phyloP scores from a whole-genome alignment of 805 yeast species.

The Barnettozyma californica region DNA sequence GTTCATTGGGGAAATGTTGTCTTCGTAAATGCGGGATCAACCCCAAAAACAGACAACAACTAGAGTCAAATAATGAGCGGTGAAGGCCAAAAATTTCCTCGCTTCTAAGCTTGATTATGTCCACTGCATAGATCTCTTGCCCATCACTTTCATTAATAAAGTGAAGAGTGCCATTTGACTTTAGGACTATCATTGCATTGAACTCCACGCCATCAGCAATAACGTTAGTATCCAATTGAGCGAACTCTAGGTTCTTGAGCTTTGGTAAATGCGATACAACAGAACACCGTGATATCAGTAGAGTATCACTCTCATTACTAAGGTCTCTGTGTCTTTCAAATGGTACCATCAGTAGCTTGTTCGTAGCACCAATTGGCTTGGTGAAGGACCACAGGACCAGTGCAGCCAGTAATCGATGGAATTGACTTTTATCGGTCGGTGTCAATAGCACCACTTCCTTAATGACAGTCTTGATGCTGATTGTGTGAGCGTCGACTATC shows the following conservation, averaged over 20 bases:
- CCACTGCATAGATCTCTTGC: constrained; percentile 50
- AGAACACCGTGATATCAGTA: constrained; percentile 46
- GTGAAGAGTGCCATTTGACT: constrained; percentile 57
- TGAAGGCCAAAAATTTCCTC: constrained; percentile 64
- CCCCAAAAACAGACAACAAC: constrained; percentile 57
- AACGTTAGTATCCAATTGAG: neutral
- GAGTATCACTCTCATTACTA: constrained; percentile 7
- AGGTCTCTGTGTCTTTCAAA: constrained; percentile 21
- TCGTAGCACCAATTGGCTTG: constrained; percentile 46
- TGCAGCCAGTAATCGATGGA: constrained; percentile 39
- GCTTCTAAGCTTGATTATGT: constrained; percentile 44
- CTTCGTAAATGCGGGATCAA: constrained; percentile 47
- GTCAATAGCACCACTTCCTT: constrained; percentile 10
- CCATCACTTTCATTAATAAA: constrained; percentile 63
- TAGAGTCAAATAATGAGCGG: constrained; percentile 53
- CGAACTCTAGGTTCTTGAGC: constrained; percentile 17
- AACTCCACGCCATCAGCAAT: constrained; percentile 57
- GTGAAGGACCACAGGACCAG: constrained; percentile 54
- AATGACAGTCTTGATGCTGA: neutral
- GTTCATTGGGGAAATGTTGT: constrained; percentile 8
- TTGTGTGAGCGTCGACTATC: neutral
- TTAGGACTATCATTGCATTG: constrained; percentile 62
- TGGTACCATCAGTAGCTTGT: constrained; percentile 32
- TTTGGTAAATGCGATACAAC: constrained; percentile 41
- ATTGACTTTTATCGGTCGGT: constrained; percentile 24